Conservation (phyloP, 306 rosid genomes). For the Lithocarpus polystachyus region DNA sequence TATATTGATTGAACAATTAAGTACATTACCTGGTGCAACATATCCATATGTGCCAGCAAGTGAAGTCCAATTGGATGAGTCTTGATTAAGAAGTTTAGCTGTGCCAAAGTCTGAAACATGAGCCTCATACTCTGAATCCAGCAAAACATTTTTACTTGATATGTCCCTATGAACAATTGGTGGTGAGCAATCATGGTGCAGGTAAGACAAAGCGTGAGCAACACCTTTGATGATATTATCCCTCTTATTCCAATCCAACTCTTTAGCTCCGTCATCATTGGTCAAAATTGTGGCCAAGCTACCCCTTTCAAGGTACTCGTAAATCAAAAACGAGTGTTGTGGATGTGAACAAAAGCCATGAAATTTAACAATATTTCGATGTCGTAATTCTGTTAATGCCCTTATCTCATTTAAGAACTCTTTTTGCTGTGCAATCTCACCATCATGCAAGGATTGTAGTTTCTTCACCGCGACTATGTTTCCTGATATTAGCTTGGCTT, state of each 20-base stretch:
- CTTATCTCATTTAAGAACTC: conserved; percentile 23
- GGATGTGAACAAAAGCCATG: conserved; percentile 16
- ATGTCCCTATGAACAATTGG: too few relatives aligned
- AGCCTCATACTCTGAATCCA: too few relatives aligned
- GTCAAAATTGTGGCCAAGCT: not conserved
- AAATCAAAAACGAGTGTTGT: conserved; percentile 18
- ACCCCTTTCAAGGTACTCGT: conserved; percentile 17
- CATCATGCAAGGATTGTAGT: not conserved
- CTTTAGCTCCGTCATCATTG: not conserved
- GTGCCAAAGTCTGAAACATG: too few relatives aligned
- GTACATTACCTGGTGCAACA: too few relatives aligned
- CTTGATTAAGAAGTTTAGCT: too few relatives aligned
- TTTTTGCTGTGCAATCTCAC: not conserved
- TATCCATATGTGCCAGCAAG: too few relatives aligned
- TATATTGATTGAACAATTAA: too few relatives aligned
- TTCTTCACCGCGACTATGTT: conserved; percentile 9
- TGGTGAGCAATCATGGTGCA: conserved; percentile 16
- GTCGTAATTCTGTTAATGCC: conserved; percentile 18
- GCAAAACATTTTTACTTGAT: too few relatives aligned
- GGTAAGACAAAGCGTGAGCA: conserved; percentile 16
- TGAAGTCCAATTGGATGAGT: too few relatives aligned
- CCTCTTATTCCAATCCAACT: not conserved
- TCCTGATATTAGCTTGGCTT: too few relatives aligned
- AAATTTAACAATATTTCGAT: conserved; percentile 23
- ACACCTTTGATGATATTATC: conserved; percentile 19